Base-by-base conservation (phyloP, 768 basidiomycete genomes). In the Cystobasidium ongulense region DNA sequence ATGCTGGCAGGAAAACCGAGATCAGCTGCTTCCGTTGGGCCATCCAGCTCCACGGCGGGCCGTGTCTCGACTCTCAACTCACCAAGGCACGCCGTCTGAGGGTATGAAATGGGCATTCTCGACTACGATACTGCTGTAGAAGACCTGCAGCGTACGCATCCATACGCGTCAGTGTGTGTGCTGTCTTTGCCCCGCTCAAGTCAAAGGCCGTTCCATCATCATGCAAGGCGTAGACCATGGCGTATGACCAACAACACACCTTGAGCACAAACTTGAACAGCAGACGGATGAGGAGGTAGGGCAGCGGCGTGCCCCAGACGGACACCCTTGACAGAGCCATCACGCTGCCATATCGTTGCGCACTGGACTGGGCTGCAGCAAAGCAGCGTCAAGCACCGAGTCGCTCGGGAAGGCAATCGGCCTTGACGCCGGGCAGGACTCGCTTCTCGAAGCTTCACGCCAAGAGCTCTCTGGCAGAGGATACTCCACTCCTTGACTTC, bases 81-180 rank as follows among this genome's bases (percentile, higher is more conserved):
- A 90, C 91, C 89, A 90, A 77, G 92, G 89, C 67, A 83, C 82
- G 1, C 91, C 92, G 13, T 85, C 87, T 77, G 83, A 81, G 25
- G 91, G 90, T 63, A 94, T 86, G 63, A 86, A 81, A 57, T 90
- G 82, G 1, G 83, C 83, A 79, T 90, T 89, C 80, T 94, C 90
- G 18, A 94, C 85, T 29, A 93, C 89, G 71, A 94, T 91, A 11
- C 88, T 86, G 0, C 90, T 90, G 80, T 94, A 94, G 82, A 94
- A 94, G 75, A 92, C 90, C 54, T 71, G 36, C 46, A 68, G n/a
- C n/a, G n/a, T 17, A 35, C 3, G 63, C 5, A 65, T 2, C 15
- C 3, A 11, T 21, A 50, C 18, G n/a, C 10, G 21, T 50, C 46
- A 8, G 5, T 50, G 46, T 21, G 39, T 50, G 15, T 17, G 46